A percentile compares a stretch with the other conserved stretches of the same genome.
phyloP scores from a whole-genome alignment of 2,329 filamentous ascomycete species.

The Diplodia scrobiculata region DNA sequence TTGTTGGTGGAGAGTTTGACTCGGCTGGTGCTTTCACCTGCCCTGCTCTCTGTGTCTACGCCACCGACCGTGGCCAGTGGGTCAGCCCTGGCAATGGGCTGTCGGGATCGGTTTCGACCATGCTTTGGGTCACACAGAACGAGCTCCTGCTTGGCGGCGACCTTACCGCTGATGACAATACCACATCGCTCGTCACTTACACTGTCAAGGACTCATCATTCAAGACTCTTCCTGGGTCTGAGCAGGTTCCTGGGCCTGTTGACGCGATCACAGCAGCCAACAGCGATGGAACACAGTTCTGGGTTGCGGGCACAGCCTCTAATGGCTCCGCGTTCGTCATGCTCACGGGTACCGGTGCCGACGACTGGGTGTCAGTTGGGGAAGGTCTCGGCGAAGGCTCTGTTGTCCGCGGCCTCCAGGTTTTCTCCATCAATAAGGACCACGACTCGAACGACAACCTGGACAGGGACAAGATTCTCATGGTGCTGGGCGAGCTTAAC shows the following conservation, averaged over 20 bases:
- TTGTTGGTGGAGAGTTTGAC: constrained; percentile 82
- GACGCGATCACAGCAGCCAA: constrained; percentile 75
- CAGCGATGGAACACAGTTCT: constrained; percentile 70
- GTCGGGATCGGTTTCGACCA: constrained; percentile 67
- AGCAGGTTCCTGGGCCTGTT: constrained; percentile 75
- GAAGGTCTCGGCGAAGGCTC: constrained; percentile 66
- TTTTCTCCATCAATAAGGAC: constrained; percentile 69
- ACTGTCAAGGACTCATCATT: constrained; percentile 69
- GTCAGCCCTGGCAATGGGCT: constrained; percentile 73
- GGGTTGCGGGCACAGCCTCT: constrained; percentile 73
- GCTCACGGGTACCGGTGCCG: constrained; percentile 78
- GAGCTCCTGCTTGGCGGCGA: constrained; percentile 77
- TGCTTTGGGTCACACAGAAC: constrained; percentile 75
- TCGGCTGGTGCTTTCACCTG: constrained; percentile 81
- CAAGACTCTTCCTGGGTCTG: constrained; percentile 62
- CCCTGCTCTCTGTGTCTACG: constrained; percentile 78
- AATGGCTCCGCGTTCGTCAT: constrained; percentile 66
- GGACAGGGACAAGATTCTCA: constrained; percentile 67
- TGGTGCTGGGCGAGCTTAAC: constrained; percentile 81
- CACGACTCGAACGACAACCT: constrained; percentile 69
- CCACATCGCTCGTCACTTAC: constrained; percentile 71
- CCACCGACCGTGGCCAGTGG: constrained; percentile 73
- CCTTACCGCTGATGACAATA: constrained; percentile 67
- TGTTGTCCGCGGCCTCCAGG: constrained; percentile 74
- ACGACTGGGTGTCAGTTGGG: constrained; percentile 67